phyloP scores from a whole-genome alignment of 805 yeast species.

The Yamadazyma ubonensis region DNA sequence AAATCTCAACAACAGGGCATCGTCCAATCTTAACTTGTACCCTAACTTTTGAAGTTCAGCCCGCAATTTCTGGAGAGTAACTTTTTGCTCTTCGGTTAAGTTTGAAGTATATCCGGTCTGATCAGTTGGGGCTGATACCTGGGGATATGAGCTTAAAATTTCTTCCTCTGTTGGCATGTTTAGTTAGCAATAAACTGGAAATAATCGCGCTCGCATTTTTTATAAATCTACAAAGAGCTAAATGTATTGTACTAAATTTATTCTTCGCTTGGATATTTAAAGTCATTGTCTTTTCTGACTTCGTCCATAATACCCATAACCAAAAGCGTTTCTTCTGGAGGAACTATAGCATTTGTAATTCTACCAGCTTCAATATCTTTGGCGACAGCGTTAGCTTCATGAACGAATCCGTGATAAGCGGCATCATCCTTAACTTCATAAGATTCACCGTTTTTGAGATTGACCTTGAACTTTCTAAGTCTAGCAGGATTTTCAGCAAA shows the following conservation, averaged over 20 bases:
- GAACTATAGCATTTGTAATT: slow-evolving; percentile 33
- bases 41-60: slow-evolving; percentile 60
- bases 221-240: too few relatives aligned
- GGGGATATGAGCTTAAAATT: slow-evolving; percentile 63
- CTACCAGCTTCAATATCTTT: slow-evolving; percentile 41
- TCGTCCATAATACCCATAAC: slow-evolving; percentile 51
- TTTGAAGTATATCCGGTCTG: slow-evolving; percentile 82
- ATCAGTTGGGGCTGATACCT: slow-evolving; percentile 57
- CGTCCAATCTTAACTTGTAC: slow-evolving; percentile 77
- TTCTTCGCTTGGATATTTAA: slow-evolving; percentile 39
- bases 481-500: slow-evolving; percentile 32
- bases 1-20: slow-evolving; percentile 79
- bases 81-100: slow-evolving; percentile 66
- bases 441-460: slow-evolving; percentile 25
- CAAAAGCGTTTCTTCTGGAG: slow-evolving; percentile 46
- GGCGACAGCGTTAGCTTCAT: slow-evolving; percentile 57
- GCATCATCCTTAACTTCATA: slow-evolving; percentile 32
- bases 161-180: slow-evolving; percentile 29
- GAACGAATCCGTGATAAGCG: slow-evolving; percentile 49
- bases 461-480: slow-evolving; percentile 27
- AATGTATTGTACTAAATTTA: not conserved
- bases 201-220: not conserved
- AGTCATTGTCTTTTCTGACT: slow-evolving; percentile 43
- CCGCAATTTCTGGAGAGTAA: slow-evolving; percentile 57
- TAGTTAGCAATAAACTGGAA: not conserved